Evolutionary conservation across 805 yeast genomes (phyloP), one percentile per base, ranked within the genome.

Genomic region (Kodamaea laetipori): DNA sequence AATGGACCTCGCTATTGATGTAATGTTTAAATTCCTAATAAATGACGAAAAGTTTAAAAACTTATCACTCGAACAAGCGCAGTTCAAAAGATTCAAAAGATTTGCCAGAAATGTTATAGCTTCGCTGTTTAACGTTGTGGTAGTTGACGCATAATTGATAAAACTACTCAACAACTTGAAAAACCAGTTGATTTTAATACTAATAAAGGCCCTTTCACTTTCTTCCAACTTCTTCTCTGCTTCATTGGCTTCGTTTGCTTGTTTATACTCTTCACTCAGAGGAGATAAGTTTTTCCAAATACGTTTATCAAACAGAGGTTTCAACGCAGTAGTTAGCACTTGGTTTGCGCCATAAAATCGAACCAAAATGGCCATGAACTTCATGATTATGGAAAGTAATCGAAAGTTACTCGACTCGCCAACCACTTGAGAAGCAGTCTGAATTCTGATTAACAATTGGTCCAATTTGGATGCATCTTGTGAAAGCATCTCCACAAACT

Each of bases 371-470:
- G 17, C 16, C 17, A 44, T 17, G 24, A 44, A 45, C 13, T 34
- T 28, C 7, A 40, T 15, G 11, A 53, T 46, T 13, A 16, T 46
- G 18, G 44, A 46, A n/a, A 51, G 53, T 3, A 58, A 46, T 27
- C 53, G 43, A 19, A 41, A 43, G 39, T 56, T 55, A 15, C 47
- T 38, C 12, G 34, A 15, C 4, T 46, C 49, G 3, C 23, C 36
- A 7, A 50, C 33, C 40, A 39, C 51, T 28, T 47, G 51, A 34
- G 63, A 50, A 2, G 60, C 50, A 2, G 58, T 53, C 21, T 71
- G 45, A 40, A 64, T 41, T 47, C 71, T 49, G 35, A 47, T 49
- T 41, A 69, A 49, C 19, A 73, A 51, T 4, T 40, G 37, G 9
- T 57, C 46, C 6, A 30, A 10, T 17, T 15, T 30, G 27, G 23